These are phyloP conservation scores for Aspergillus conjunctus DNA, from an alignment of 495 filamentous ascomycete genomes.

Conservation along the genomic window DNA sequence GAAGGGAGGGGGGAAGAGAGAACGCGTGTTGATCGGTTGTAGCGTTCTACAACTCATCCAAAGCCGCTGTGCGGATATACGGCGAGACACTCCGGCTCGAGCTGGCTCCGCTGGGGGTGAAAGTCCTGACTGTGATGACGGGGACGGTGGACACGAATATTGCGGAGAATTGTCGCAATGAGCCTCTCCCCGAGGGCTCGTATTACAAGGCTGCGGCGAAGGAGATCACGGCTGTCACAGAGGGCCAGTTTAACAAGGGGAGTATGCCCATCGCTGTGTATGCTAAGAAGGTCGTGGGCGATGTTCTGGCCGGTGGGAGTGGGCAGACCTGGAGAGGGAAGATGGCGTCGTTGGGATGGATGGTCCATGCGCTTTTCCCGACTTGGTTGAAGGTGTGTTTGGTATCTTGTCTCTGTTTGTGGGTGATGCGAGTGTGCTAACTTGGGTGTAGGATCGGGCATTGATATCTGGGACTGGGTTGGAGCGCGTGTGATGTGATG, in stretches of 20 bases:
- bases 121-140: constrained; percentile 50
- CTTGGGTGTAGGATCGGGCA: neutral
- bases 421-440: neutral
- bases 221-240: constrained; percentile 9
- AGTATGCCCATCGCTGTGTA: constrained; percentile 20
- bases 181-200: neutral
- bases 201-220: constrained; percentile 3
- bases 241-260: constrained; percentile 12
- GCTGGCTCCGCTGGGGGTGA: constrained; percentile 55
- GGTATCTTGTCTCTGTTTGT: neutral
- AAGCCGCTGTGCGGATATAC: constrained; percentile 53
- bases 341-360: constrained; percentile 24
- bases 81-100: constrained; percentile 56
- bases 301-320: constrained; percentile 23
- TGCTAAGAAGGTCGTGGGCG: constrained; percentile 26
- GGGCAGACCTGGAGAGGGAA: constrained; percentile 29
- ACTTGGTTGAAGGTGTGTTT: constrained; percentile 25
- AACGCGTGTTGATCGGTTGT: too few species aligned
- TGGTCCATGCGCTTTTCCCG: constrained; percentile 20
- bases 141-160: constrained; percentile 11
- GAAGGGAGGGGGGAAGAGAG: too few species aligned
- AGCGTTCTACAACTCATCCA: constrained; percentile 52
- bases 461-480: neutral
- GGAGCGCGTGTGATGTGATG: neutral
- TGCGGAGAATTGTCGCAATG: neutral